These are phyloP conservation scores for Eremochloa ophiuroides DNA, from an alignment of 176 grass and related monocot genomes.

Conservation along the genomic window DNA sequence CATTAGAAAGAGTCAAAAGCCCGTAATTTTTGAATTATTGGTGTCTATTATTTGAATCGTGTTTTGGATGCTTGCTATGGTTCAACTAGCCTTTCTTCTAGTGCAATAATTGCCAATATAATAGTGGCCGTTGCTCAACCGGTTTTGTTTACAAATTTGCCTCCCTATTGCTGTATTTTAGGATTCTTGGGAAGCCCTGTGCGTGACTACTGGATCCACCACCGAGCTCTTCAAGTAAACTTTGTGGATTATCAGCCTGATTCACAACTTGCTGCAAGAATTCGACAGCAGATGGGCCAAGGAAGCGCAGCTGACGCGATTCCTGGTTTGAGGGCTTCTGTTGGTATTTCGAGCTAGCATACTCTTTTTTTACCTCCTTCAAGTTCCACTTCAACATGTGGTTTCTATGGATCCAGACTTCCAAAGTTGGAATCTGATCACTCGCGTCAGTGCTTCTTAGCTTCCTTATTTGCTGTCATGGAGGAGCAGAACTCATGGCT, in stretches of 20 bases:
- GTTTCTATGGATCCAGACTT: constrained; percentile 28
- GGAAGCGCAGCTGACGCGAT: neutral
- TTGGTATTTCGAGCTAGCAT: neutral
- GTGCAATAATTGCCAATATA: constrained; percentile 36
- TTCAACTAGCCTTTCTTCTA: neutral
- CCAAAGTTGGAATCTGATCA: constrained; percentile 39
- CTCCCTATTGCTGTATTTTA: constrained; percentile 18
- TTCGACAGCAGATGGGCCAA: constrained; percentile 26
- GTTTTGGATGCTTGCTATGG: constrained; percentile 3
- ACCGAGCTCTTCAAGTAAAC: neutral
- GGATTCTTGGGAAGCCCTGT: neutral
- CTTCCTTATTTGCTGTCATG: constrained; percentile 25
- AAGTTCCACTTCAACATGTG: constrained; percentile 37
- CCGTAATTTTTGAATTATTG: neutral
- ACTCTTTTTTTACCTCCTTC: neutral
- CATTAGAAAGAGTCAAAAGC: constrained; percentile 1
- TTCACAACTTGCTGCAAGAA: neutral
- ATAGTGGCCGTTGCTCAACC: constrained; percentile 15
- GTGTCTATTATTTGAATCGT: neutral
- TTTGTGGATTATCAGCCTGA: neutral
- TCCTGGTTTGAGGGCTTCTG: constrained; percentile 5
- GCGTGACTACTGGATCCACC: neutral
- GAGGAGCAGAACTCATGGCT: constrained; percentile 55
- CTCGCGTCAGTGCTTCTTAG: neutral
- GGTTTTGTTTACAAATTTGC: constrained; percentile 1